Evolutionary conservation across 2,329 filamentous ascomycete species (phyloP).

Genomic region (Exserohilum rostratum): DNA sequence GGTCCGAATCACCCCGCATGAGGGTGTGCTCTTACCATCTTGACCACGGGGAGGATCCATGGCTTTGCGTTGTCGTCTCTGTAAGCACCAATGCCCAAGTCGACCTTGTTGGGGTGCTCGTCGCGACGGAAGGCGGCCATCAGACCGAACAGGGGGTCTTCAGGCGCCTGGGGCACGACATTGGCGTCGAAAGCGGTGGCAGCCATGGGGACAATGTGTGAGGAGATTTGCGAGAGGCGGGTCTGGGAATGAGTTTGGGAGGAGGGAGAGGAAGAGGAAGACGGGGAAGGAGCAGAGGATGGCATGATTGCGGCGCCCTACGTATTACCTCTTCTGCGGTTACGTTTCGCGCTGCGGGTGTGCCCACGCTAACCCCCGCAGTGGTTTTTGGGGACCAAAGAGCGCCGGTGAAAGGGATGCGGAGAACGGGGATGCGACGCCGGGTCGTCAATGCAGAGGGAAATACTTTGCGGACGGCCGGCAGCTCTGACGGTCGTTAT

Average conservation of each 20-base stretch:
- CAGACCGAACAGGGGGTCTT: slow-evolving; percentile 93
- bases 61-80: slow-evolving; percentile 94
- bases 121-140: slow-evolving; percentile 88
- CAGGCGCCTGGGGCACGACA: slow-evolving; percentile 84
- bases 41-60: slow-evolving; percentile 95
- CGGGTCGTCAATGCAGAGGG: not conserved
- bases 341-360: slow-evolving; percentile 34
- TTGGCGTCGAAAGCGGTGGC: slow-evolving; percentile 75
- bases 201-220: slow-evolving; percentile 70
- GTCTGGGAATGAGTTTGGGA: slow-evolving; percentile 36
- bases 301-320: slow-evolving; percentile 29
- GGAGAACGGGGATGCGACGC: slow-evolving; percentile 21
- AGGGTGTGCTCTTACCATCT: slow-evolving; percentile 72
- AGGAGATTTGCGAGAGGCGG: slow-evolving; percentile 63
- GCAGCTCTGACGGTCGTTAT: not conserved
- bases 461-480: not conserved
- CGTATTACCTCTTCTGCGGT: slow-evolving; percentile 24
- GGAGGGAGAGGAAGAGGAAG: slow-evolving; percentile 14
- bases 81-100: slow-evolving; percentile 94
- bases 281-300: slow-evolving; percentile 24
- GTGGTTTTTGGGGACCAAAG: slow-evolving; percentile 11
- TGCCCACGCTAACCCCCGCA: slow-evolving; percentile 36
- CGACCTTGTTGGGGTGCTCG: slow-evolving; percentile 77
- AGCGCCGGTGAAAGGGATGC: slow-evolving; percentile 24
- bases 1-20: not conserved